phyloP scores from a whole-genome alignment of 306 rosid species.

The Malus asiatica region DNA sequence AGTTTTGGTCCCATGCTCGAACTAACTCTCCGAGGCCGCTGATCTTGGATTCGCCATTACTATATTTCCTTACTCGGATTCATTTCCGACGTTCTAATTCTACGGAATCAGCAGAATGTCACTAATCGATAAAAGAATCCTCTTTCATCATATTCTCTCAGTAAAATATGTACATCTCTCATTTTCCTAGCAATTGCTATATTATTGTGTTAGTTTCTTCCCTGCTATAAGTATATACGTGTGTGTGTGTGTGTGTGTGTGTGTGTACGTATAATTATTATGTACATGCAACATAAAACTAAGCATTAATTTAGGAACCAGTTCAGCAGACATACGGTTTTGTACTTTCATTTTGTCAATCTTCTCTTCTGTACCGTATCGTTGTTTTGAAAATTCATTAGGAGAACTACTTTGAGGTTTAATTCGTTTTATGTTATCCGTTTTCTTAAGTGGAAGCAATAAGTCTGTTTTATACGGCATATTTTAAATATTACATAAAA shows the following conservation, averaged over 20 bases:
- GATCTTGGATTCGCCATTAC: constrained; percentile 30
- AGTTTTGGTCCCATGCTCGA: neutral
- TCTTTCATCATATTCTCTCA: neutral
- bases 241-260: too few relatives aligned
- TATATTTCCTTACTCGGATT: neutral
- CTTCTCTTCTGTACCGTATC: neutral
- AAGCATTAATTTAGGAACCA: neutral
- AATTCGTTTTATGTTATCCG: too few relatives aligned
- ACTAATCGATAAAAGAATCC: neutral
- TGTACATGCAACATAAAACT: neutral
- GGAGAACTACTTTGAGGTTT: neutral
- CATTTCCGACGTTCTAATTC: neutral
- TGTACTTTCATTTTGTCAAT: neutral
- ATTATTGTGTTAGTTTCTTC: neutral
- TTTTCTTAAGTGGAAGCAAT: too few relatives aligned
- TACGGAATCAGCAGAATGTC: neutral
- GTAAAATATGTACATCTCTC: neutral
- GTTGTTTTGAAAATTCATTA: neutral
- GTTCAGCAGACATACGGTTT: neutral
- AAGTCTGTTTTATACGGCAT: too few relatives aligned
- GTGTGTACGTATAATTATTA: too few relatives aligned
- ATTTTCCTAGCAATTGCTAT: neutral
- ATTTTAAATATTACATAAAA: too few relatives aligned
- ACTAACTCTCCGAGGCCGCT: constrained; percentile 19
- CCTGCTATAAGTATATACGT: neutral